A percentile compares a stretch with the other conserved stretches of the same genome.
Conservation (phyloP, 441 rosid genomes). For the Kokia cookei region DNA sequence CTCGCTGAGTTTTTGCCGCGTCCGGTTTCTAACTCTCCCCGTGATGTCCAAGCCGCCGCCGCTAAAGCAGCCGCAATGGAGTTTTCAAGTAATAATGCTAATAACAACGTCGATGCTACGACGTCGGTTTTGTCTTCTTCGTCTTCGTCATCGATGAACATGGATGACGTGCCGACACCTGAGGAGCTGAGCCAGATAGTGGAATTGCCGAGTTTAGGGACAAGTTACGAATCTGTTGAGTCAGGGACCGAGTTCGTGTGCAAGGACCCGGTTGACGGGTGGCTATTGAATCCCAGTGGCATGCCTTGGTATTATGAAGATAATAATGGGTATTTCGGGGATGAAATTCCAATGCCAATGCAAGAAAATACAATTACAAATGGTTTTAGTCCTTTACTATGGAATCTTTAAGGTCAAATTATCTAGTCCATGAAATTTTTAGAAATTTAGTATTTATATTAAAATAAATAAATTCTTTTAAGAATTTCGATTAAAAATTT, state of each 20-base stretch:
- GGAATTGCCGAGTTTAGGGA: conserved; percentile 43
- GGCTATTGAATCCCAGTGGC: conserved; percentile 26
- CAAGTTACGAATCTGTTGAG: conserved; percentile 43
- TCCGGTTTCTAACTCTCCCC: conserved; percentile 9
- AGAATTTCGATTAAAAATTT: too few relatives aligned
- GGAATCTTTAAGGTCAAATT: conserved; percentile 19
- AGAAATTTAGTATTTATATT: too few relatives aligned
- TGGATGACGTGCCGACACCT: conserved; percentile 33
- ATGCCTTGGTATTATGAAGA: conserved; percentile 36
- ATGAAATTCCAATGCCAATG: conserved; percentile 22
- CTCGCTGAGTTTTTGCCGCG: conserved; percentile 9
- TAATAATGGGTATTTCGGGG: conserved; percentile 28
- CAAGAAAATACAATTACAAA: conserved; percentile 17
- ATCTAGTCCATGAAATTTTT: too few relatives aligned
- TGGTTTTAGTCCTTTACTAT: conserved; percentile 23
- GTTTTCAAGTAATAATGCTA: not conserved
- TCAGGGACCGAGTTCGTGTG: conserved; percentile 42
- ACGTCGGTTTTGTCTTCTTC: conserved; percentile 9
- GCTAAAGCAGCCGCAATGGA: conserved; percentile 16
- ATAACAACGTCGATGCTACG: not conserved
- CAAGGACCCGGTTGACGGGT: conserved; percentile 35
- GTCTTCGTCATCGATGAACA: conserved; percentile 10
- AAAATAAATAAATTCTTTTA: too few relatives aligned
- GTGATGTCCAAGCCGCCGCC: conserved; percentile 16
- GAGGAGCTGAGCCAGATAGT: conserved; percentile 56